Evolutionary conservation across 2,329 filamentous ascomycete genomes (phyloP), one percentile per base, ranked within the genome.

Genomic region (Xylaria sp.): DNA sequence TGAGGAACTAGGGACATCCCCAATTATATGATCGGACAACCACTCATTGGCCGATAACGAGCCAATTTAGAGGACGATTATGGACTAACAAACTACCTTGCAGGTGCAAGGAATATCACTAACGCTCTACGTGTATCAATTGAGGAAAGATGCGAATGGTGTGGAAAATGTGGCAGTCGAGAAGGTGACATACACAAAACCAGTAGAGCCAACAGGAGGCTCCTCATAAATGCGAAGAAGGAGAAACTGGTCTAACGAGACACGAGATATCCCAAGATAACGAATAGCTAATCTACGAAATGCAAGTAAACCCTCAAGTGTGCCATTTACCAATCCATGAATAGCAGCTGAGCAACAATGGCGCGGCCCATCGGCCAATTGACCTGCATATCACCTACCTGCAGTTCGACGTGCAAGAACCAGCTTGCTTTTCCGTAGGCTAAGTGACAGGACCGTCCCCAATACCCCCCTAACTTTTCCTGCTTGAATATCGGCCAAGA

Each of bases 61-160:
- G 28, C 25, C 33, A 6, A 33, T 52, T 1, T 13, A 56, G 33
- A 13, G 5, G 41, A 18, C 8, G 41, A 23, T 18, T 51, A 20
- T 65, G 31, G 49, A 20, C 55, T 43, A 6, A 58, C 13, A 28
- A 36, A 36, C 23, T 31, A 20, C 57, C 28, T 56, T 31, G 70
- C 75, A 97, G 94, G 93, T 97, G 43, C 95, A 98, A 88, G 95
- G 95, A 39, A 97, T 98, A 79, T 97, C 97, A 18, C 87, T 98
- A 73, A 97, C 97, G 68, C 86, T 98, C 59, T 98, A 98, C 80
- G 95, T 98, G 62, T 98, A 98, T 79, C 92, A 94, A 80, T 81
- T 94, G 77, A 89, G 91, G 79, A 94, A 91, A 78, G 92, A 94
- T 75, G 90, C 88, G 66, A 90, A 92, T 73, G 92, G 92, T 18